Percentiles rank a stretch among this genome's conserved stretches.
Conservation (phyloP, 345 rosid genomes). For the Gossypium stocksii region DNA sequence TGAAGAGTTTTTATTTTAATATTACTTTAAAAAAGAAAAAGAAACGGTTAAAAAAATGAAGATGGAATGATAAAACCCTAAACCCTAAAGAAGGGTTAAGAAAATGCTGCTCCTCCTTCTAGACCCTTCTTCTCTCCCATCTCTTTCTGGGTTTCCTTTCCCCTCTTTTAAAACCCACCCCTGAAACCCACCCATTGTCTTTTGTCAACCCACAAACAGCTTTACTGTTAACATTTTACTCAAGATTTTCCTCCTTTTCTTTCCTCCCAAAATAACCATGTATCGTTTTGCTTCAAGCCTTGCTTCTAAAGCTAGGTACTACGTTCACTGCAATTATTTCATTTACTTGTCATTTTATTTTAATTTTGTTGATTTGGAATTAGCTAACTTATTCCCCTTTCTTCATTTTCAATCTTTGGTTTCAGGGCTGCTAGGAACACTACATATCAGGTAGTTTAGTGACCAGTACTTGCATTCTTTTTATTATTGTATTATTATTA, state of each 20-base stretch:
- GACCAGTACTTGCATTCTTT: constrained; percentile 6
- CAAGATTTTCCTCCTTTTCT: not conserved
- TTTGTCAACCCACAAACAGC: not conserved
- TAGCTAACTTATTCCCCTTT: not conserved
- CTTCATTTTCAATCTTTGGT: not conserved
- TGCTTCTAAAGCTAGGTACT: constrained; percentile 59
- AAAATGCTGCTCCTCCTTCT: constrained; percentile 37
- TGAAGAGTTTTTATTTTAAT: too few relatives aligned
- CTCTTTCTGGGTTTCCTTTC: not conserved
- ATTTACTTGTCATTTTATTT: not conserved
- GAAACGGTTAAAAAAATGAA: too few relatives aligned
- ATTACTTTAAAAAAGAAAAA: not conserved
- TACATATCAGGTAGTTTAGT: constrained; percentile 50
- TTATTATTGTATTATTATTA: not conserved
- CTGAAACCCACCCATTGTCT: not conserved
- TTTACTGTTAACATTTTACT: not conserved
- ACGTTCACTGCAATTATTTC: not conserved
- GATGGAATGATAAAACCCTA: constrained; percentile 39
- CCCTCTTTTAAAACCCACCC: constrained; percentile 15
- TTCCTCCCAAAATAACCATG: constrained; percentile 26
- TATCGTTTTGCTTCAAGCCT: constrained; percentile 60
- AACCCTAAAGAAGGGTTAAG: constrained; percentile 34
- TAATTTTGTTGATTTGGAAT: not conserved
- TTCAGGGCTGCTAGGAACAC: constrained; percentile 51
- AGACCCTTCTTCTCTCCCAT: constrained; percentile 40